Evolutionary conservation across 1,284 basidiomycete species (phyloP), one percentile per base, ranked within the genome.

Genomic region (Athelia psychrophila): DNA sequence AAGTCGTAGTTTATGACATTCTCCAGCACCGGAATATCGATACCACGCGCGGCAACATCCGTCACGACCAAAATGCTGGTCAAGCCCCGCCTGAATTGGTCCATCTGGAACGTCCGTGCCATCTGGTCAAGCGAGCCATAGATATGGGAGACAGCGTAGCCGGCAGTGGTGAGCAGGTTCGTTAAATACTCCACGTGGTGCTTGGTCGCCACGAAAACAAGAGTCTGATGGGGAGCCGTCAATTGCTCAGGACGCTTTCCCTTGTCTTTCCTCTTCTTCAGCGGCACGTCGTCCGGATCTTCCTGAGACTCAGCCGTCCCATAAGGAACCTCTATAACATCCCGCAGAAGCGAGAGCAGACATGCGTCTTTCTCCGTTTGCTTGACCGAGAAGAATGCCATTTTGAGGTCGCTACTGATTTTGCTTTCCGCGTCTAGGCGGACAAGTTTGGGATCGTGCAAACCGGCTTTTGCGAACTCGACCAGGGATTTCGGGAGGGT

Each of bases 1-100:
- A 99, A 98, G 64, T 99, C 96, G 68, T 95, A 99, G 69, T 99
- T 99, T 69, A 99, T 80, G 30, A 99, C 97, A 64, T 98, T 92
- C 67, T 95, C 93, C 50, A 98, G 79, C 24, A 98, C 82, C 3
- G 95, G 95, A 44, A 98, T 92, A 72, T 98, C 95, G 64, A 96
- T 95, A 66, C 95, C 95, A 60, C 95, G 88, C 3, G 97, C 97
- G 16, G 97, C 97, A 33, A 99, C 93, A 65, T 99, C 97, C 0
- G 97, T 99, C 38, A 99, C 96, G 38, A 99, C 94, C 10, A 99
- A 79, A 49, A 99, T 77, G 57, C 80, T 91, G 0, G 95, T 91
- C 36, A 77, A 68, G 1, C 92, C 91, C 3, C 81, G 77, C n/a
- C 95, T 85, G 75, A 99, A 99, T 48, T 83, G 81, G 48, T 91